Conservation (phyloP, 2,329 filamentous ascomycete species). For the Exophiala mesophila region DNA sequence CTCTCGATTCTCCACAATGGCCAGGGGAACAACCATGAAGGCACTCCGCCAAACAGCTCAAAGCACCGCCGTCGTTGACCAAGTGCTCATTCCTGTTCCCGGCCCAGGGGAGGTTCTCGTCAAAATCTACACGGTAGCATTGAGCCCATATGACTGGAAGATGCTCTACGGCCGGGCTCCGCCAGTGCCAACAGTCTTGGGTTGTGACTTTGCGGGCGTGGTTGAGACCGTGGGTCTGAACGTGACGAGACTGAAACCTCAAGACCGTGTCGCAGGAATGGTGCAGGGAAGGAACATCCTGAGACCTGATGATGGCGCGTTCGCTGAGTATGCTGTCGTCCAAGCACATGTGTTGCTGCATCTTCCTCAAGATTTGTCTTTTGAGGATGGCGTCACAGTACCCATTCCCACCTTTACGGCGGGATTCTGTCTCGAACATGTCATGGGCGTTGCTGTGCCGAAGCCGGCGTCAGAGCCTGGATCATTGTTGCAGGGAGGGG, state of each 20-base stretch:
- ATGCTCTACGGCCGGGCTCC: constrained; percentile 2
- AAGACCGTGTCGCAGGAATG: too few species aligned
- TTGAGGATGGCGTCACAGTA: constrained; percentile 2
- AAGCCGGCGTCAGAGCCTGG: too few species aligned
- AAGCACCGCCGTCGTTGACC: too few species aligned
- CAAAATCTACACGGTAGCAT: background rate
- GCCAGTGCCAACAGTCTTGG: background rate
- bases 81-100: constrained; percentile 2
- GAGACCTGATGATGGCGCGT: too few species aligned
- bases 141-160: constrained; percentile 3
- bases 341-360: too few species aligned
- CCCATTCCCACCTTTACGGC: background rate
- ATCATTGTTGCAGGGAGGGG: too few species aligned
- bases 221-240: background rate
- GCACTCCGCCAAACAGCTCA: too few species aligned
- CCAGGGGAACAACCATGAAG: too few species aligned
- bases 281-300: too few species aligned
- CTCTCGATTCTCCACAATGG: too few species aligned
- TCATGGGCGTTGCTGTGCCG: too few species aligned
- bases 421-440: constrained; percentile 1
- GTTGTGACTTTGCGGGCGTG: constrained; percentile 1
- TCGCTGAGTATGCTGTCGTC: too few species aligned
- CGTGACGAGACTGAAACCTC: background rate
- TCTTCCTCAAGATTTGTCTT: constrained; percentile 2
- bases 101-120: background rate